Conservation (phyloP, 78 protist species). For the Paratrimastix pyriformis region DNA sequence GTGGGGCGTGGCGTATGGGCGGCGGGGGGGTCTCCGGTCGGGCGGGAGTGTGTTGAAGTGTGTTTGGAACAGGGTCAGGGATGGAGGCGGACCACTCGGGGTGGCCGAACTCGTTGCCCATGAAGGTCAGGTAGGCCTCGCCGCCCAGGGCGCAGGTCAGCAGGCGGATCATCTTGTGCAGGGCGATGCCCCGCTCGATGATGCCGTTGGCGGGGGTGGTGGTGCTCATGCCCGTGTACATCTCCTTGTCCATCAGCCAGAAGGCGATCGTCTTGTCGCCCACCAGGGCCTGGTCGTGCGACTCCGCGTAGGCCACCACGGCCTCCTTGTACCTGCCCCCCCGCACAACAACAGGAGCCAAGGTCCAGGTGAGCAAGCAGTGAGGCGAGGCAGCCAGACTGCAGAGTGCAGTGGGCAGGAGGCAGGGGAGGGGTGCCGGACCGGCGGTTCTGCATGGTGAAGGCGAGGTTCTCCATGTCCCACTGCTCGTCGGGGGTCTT, state of each 20-base stretch:
- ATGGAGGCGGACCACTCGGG: too few relatives aligned
- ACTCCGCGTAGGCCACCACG: constrained; percentile 77
- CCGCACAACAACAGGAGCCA: too few relatives aligned
- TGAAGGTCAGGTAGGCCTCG: constrained; percentile 83
- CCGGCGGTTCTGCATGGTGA: constrained; percentile 65
- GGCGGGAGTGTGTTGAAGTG: too few relatives aligned
- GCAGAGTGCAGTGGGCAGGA: too few relatives aligned
- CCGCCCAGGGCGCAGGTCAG: constrained; percentile 78
- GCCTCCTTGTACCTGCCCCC: constrained; percentile 57
- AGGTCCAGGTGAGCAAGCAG: too few relatives aligned
- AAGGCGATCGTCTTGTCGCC: constrained; percentile 92
- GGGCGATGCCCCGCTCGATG: constrained; percentile 78
- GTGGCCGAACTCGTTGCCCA: constrained; percentile 97
- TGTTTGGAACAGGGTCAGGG: too few relatives aligned
- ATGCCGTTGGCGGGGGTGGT: constrained; percentile 20
- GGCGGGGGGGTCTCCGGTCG: too few relatives aligned
- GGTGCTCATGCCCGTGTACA: constrained; percentile 55
- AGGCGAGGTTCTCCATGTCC: constrained; percentile 61
- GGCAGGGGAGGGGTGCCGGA: background rate
- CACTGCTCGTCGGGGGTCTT: constrained; percentile 71
- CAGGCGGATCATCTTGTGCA: constrained; percentile 64
- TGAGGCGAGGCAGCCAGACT: too few relatives aligned
- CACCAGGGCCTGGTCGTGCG: constrained; percentile 80
- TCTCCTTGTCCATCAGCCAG: constrained; percentile 90
- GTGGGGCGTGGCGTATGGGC: too few relatives aligned